These are phyloP conservation scores for Guadua angustifolia DNA, from an alignment of 176 grass and related monocot species.

Conservation along the genomic window DNA sequence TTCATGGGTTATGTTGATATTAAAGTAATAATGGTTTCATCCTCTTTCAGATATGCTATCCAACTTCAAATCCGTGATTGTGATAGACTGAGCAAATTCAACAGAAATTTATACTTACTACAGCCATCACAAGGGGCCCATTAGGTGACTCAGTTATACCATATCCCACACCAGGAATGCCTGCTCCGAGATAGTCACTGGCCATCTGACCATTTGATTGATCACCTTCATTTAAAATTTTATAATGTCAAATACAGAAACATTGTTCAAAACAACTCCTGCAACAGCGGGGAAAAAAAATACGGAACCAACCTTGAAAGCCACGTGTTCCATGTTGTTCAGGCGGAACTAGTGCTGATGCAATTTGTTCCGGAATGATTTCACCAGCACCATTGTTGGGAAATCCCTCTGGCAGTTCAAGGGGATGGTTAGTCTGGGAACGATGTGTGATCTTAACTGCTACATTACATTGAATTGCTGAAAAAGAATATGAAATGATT, in stretches of 20 bases:
- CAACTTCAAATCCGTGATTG: too few species aligned
- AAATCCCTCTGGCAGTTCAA: neutral
- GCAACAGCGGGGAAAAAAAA: neutral
- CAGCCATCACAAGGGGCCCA: too few species aligned
- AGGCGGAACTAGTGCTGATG: neutral
- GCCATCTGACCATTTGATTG: neutral
- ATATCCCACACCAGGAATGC: neutral
- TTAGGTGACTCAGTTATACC: neutral
- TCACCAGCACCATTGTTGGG: neutral
- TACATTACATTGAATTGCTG: neutral
- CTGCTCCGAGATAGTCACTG: too few species aligned
- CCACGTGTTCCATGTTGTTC: neutral
- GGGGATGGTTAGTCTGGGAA: neutral
- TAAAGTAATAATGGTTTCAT: too few species aligned
- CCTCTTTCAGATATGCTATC: too few species aligned
- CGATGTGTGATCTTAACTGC: neutral
- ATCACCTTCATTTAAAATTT: neutral
- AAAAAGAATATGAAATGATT: neutral
- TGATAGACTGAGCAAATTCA: too few species aligned
- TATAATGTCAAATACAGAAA: neutral
- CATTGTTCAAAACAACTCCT: neutral
- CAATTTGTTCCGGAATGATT: neutral
- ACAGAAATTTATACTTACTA: too few species aligned
- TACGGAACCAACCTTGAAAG: neutral
- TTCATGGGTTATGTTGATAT: too few species aligned